phyloP scores from a whole-genome alignment of 1,284 basidiomycete species.

The Amylostereum areolatum region DNA sequence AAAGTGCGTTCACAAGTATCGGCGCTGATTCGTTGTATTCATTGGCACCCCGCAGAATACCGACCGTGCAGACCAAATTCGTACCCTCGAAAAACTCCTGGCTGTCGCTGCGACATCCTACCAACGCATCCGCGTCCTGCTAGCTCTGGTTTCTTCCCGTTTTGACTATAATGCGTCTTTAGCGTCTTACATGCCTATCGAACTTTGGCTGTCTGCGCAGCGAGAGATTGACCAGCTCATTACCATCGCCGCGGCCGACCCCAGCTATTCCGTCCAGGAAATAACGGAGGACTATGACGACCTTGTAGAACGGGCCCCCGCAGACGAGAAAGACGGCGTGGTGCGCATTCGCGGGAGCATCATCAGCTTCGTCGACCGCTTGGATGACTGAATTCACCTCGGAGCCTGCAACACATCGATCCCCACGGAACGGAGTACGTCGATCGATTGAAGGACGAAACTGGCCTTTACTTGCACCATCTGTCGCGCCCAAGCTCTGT shows the following conservation, averaged over 20 bases:
- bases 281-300: constrained; percentile 93
- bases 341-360: constrained; percentile 87
- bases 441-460: constrained; percentile 92
- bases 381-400: constrained; percentile 99
- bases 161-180: constrained; percentile 96
- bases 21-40: no score
- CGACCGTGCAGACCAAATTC: constrained; percentile 92
- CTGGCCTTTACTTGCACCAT: constrained; percentile 91
- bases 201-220: constrained; percentile 87
- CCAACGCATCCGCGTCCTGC: constrained; percentile 90
- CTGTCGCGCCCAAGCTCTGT: constrained; percentile 87
- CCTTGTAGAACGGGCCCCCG: constrained; percentile 77
- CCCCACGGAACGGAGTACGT: constrained; percentile 99
- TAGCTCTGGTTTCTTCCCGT: constrained; percentile 90
- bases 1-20: constrained; percentile 53
- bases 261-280: constrained; percentile 81
- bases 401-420: constrained; percentile 96
- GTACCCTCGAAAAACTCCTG: constrained; percentile 84
- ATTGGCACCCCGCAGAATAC: constrained; percentile 66
- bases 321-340: constrained; percentile 58
- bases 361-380: constrained; percentile 91
- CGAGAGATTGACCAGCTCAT: constrained; percentile 87
- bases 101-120: constrained; percentile 86
- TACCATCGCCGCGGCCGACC: constrained; percentile 67
- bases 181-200: constrained; percentile 85